Base-by-base conservation (phyloP, 2,329 filamentous ascomycete genomes). In the Trichothecium sympodiale region DNA sequence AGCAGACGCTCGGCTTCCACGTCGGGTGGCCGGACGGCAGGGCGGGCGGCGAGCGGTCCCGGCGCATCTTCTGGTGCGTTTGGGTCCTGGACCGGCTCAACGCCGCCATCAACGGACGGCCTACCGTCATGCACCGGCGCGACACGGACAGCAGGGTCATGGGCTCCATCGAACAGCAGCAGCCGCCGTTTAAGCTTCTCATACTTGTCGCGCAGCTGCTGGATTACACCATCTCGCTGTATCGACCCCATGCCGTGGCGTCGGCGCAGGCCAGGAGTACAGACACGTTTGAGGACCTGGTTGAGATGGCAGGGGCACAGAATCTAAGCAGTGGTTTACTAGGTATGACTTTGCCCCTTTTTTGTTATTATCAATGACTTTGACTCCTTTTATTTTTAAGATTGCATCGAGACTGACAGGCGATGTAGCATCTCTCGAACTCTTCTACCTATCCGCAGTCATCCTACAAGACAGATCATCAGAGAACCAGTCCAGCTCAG, bases 1-100 rank as follows among this genome's bases (percentile, higher is more conserved):
- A 45, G n/a, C 46, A 46, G 31, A 48, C 44, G 2, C 39, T 49
- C 17, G 46, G 45, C 2, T 46, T 49, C 14, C 46, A 49, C 26
- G 39, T 48, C 5, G 43, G 45, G 16, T 48, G 46, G 36, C 46
- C 46, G 2, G 44, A 44, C 12, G 46, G 40, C 4, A 41, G 39
- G 13, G 44, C 39, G 4, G 46, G 43, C 7, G 35, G 37, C 4
- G 39, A 43, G 32, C 33, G 39, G 7, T 45, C 43, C 12, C 34
- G 40, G 17, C 43, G 46, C 5, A 31, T 49, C 9, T 49, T 49
- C 32, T 48, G 45, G 36, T 48, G 46, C 23, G 41, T 49, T 7
- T 49, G 44, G 44, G 43, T 45, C 4, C 38, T 46, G 29, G 46
- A 49, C 29, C 43, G 44, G 20, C 40, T 49, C 14, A 48, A 43